Base-by-base conservation (phyloP, 192 early-diverging fungal species). In the Cetraspora pellucida region DNA sequence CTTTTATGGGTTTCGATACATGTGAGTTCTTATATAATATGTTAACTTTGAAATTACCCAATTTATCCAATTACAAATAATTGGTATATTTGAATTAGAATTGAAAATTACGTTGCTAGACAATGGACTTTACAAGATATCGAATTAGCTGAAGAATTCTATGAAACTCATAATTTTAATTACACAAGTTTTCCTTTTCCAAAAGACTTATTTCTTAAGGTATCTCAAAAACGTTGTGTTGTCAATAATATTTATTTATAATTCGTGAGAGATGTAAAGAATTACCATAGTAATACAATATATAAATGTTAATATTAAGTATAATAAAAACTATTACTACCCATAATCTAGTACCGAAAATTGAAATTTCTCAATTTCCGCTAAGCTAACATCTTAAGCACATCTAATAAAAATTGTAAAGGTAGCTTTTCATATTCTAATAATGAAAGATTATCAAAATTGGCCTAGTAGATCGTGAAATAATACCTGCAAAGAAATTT, bases 1-100 rank as follows among this genome's bases (percentile, higher is more conserved):
- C 52, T 91, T 91, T 72, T 95, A 92, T 81, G 95, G 95, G 16
- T 89, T 95, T 13, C 89, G 92, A n/a, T 93, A 94, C 86, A 86
- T 96, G 84, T 85, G 83, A 70, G 45, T 49, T 11, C 1, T 28
- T 47, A 6, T 73, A 27, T 59, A 37, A 37, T 1, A n/a, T 57
- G 27, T n/a, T 23, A 9, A 16, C 50, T 77, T 7, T 67, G 17
- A 44, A 27, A 11, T 30, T 2, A 23, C 10, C 17, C 3, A 10
- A 19, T 13, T 47, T 44, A 47, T 52, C 21, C 16, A n/a, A 50
- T 43, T 74, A 4, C 2, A 75, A 19, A 19, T 45, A 14, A 58
- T 14, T 47, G 23, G n/a, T 30, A n/a, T 49, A 47, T 61, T 66
- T 57, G 43, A 54, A 71, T 66, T 52, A 84, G 83, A 55, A 87